A percentile compares a stretch with the other conserved stretches of the same genome.
These are phyloP conservation scores for Aspergillus aculeatus DNA, from an alignment of 2,329 filamentous ascomycete species.

Conservation along the genomic window DNA sequence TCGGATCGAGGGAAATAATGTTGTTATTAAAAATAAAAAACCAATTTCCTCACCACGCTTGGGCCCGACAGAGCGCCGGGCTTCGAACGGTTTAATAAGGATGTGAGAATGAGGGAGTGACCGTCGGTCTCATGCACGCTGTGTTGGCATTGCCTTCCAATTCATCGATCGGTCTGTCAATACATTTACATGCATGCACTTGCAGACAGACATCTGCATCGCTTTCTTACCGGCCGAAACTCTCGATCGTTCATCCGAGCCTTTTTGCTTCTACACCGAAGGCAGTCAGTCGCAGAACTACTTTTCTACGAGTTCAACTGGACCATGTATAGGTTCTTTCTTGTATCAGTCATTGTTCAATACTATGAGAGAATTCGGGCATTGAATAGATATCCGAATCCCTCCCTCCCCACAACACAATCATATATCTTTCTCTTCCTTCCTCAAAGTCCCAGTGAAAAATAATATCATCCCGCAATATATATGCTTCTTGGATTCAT, in stretches of 20 bases:
- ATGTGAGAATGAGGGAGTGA: neutral
- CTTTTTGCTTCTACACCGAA: neutral
- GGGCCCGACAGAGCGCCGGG: slow-evolving; percentile 3
- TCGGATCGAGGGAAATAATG: neutral
- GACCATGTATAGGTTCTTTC: too few species aligned
- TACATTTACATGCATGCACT: neutral
- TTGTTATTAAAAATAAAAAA: neutral
- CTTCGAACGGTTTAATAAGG: neutral
- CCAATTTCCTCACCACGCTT: neutral
- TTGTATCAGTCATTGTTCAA: too few species aligned
- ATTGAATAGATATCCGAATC: too few species aligned
- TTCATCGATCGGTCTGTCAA: neutral
- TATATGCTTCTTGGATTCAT: too few species aligned
- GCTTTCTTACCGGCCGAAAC: neutral
- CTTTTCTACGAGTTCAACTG: too few species aligned
- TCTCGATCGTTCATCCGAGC: neutral
- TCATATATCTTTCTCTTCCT: too few species aligned
- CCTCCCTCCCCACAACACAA: too few species aligned
- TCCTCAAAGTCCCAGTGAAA: too few species aligned
- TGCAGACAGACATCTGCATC: neutral
- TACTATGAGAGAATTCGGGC: too few species aligned
- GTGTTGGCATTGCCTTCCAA: neutral
- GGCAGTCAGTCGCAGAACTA: neutral
- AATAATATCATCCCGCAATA: too few species aligned
- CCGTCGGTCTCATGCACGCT: neutral